These are phyloP conservation scores for Claviceps pazoutovae DNA, from an alignment of 2,329 filamentous ascomycete genomes.

Conservation along the genomic window DNA sequence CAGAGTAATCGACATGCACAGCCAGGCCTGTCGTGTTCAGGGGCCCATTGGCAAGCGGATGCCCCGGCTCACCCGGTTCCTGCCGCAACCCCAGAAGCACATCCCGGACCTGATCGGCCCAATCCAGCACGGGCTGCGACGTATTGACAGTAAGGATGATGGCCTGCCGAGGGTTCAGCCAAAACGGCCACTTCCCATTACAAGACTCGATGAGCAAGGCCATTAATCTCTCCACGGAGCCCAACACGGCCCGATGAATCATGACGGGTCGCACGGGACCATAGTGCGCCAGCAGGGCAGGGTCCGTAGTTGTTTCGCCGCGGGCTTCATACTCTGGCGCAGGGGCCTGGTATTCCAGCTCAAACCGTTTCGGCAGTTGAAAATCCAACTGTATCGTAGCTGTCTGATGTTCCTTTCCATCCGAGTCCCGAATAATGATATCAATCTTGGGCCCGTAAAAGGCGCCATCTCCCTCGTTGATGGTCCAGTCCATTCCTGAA, in stretches of 20 bases:
- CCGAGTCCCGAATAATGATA: constrained; percentile 63
- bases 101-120: constrained; percentile 32
- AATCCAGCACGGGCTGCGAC: constrained; percentile 36
- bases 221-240: constrained; percentile 73
- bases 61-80: constrained; percentile 16
- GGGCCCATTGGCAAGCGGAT: constrained; percentile 27
- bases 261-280: constrained; percentile 59
- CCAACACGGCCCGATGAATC: constrained; percentile 73
- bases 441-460: constrained; percentile 93
- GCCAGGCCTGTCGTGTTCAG: constrained; percentile 45
- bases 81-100: constrained; percentile 34
- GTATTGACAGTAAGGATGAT: constrained; percentile 62
- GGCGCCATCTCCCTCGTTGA: constrained; percentile 72
- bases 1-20: constrained; percentile 56
- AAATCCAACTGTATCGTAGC: constrained; percentile 86
- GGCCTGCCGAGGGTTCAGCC: constrained; percentile 70
- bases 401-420: constrained; percentile 78
- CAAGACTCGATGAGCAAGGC: constrained; percentile 76
- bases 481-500: constrained; percentile 56
- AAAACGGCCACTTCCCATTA: constrained; percentile 70
- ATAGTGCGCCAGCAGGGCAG: constrained; percentile 31
- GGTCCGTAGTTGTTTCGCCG: constrained; percentile 35
- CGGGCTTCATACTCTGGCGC: constrained; percentile 47
- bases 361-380: constrained; percentile 72
- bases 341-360: constrained; percentile 58